Percentiles rank a stretch among this genome's conserved stretches.
phyloP scores from a whole-genome alignment of 345 rosid species.

The Carallia pectinifolia region DNA sequence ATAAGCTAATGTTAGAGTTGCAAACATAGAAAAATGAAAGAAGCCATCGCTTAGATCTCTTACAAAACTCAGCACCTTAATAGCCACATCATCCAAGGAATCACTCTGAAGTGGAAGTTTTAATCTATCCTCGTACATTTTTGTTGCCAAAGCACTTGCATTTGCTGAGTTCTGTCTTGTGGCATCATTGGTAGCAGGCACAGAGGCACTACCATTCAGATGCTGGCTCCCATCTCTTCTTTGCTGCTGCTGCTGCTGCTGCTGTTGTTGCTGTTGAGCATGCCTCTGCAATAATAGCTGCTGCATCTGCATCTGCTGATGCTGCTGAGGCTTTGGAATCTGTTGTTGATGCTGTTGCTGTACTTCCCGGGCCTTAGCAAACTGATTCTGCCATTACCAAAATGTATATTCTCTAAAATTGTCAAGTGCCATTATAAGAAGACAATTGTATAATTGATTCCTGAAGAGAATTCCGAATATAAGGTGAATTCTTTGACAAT shows the following conservation, averaged over 20 bases:
- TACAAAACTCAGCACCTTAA: slow-evolving; percentile 37
- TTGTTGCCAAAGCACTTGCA: slow-evolving; percentile 42
- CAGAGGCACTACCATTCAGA: slow-evolving; percentile 28
- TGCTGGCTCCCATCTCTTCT: slow-evolving; percentile 40
- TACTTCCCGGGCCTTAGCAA: slow-evolving; percentile 41
- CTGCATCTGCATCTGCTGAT: slow-evolving; percentile 37
- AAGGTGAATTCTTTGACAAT: neutral
- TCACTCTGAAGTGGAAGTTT: slow-evolving; percentile 57
- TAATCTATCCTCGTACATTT: slow-evolving; percentile 47
- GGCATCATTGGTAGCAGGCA: slow-evolving; percentile 31
- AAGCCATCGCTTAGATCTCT: neutral
- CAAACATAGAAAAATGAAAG: neutral
- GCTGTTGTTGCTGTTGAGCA: slow-evolving; percentile 16
- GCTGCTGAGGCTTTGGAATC: slow-evolving; percentile 25
- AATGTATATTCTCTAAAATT: slow-evolving; percentile 10
- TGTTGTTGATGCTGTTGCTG: slow-evolving; percentile 32
- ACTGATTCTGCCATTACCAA: slow-evolving; percentile 43
- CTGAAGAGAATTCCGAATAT: neutral
- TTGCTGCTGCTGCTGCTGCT: slow-evolving; percentile 35
- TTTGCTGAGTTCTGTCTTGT: slow-evolving; percentile 39
- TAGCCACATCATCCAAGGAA: slow-evolving; percentile 40
- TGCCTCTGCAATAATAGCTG: slow-evolving; percentile 24
- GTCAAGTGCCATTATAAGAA: slow-evolving; percentile 1
- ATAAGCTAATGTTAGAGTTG: slow-evolving; percentile 15
- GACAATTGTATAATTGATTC: slow-evolving; percentile 1